Conservation (phyloP, 305 asterid genomes). For the Fraxinus velutina region DNA sequence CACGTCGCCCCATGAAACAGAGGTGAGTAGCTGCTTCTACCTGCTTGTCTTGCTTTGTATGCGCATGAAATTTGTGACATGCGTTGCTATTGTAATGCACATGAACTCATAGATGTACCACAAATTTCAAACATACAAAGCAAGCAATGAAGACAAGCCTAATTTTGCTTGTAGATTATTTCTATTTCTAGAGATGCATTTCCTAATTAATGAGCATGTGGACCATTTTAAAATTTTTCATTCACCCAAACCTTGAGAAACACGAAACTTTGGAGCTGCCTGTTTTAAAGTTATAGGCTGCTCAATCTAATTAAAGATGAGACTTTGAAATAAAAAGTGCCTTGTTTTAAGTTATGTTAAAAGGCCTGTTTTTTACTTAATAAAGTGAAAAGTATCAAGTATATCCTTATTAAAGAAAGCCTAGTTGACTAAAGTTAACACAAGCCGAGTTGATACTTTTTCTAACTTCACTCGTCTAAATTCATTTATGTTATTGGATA, state of each 20-base stretch:
- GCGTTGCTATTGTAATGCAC: not conserved
- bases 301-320: not conserved
- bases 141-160: not conserved
- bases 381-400: not conserved
- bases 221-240: not conserved
- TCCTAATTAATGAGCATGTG: not conserved
- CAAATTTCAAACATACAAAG: not conserved
- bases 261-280: not conserved
- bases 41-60: slow-evolving; percentile 5
- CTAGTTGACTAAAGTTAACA: not conserved
- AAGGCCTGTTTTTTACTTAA: not conserved
- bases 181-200: not conserved
- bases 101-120: not conserved
- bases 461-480: not conserved
- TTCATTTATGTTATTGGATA: not conserved
- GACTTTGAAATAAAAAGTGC: not conserved
- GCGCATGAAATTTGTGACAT: not conserved
- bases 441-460: not conserved
- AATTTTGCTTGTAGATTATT: not conserved
- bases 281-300: not conserved
- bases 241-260: not conserved
- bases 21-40: slow-evolving; percentile 42
- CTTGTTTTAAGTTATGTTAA: not conserved
- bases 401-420: not conserved
- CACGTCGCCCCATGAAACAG: slow-evolving; percentile 96